phyloP scores from a whole-genome alignment of 257 asterid species.

The Plectranthus barbatus region DNA sequence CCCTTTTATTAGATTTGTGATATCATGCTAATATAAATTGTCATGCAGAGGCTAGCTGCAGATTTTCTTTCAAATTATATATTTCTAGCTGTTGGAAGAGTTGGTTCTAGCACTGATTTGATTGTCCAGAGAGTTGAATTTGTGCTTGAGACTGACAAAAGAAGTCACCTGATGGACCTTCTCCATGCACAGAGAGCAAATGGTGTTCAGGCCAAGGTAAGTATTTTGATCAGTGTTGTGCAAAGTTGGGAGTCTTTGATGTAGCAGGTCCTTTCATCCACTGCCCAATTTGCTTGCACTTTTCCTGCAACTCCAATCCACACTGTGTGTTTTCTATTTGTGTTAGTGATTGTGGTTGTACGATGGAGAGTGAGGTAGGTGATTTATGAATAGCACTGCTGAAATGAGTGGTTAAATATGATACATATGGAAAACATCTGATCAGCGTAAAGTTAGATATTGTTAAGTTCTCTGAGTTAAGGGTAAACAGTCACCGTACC shows the following conservation, averaged over 20 bases:
- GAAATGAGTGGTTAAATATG: not conserved
- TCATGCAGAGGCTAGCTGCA: conserved; percentile 75
- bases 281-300: not conserved
- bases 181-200: conserved; percentile 86
- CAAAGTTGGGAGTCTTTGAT: not conserved
- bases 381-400: not conserved
- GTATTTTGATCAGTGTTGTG: not conserved
- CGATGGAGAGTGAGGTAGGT: not conserved
- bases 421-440: not conserved
- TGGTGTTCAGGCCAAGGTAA: conserved; percentile 76
- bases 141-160: conserved; percentile 87
- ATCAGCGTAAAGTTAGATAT: not conserved
- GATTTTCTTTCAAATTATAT: conserved; percentile 73
- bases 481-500: not conserved
- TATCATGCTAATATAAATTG: conserved; percentile 15
- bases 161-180: conserved; percentile 98
- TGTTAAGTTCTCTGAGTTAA: not conserved
- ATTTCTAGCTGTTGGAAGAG: conserved; percentile 96
- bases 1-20: conserved; percentile 11
- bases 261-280: not conserved
- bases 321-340: no score
- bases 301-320: no score
- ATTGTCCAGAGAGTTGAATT: conserved; percentile 93
- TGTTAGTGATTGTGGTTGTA: not conserved
- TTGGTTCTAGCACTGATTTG: conserved; percentile 96